phyloP scores from a whole-genome alignment of 2,329 filamentous ascomycete genomes.

The Penicillium corylophilum region DNA sequence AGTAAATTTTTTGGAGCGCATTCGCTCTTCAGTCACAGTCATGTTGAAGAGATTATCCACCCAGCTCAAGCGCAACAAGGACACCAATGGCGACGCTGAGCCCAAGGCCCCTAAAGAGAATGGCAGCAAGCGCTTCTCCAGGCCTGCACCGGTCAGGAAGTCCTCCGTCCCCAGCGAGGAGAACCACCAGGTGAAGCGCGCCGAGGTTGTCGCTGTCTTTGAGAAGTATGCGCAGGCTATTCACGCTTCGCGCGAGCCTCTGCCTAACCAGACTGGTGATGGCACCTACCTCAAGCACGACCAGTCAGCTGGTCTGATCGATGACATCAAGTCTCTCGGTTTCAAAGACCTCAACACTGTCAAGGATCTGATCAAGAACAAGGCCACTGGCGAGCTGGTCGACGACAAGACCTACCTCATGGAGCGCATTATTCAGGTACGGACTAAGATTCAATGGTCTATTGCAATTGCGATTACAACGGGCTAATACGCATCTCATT shows the following conservation, averaged over 20 bases:
- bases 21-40: conserved; percentile 5
- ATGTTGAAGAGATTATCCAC: conserved; percentile 44
- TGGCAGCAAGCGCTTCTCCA: conserved; percentile 35
- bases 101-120: conserved; percentile 30
- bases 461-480: background rate
- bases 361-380: conserved; percentile 58
- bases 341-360: conserved; percentile 63
- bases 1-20: background rate
- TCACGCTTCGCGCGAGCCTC: conserved; percentile 58
- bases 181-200: conserved; percentile 35
- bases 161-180: conserved; percentile 28
- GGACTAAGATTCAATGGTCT: conserved; percentile 1
- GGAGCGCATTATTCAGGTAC: conserved; percentile 65
- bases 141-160: conserved; percentile 25
- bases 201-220: conserved; percentile 43
- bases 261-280: conserved; percentile 63
- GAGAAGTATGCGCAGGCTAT: conserved; percentile 48
- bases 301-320: conserved; percentile 53
- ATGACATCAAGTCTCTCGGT: conserved; percentile 60
- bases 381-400: conserved; percentile 62
- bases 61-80: conserved; percentile 40
- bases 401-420: conserved; percentile 79
- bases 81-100: conserved; percentile 33
- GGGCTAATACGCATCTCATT: background rate
- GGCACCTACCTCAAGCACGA: conserved; percentile 57